phyloP scores from a whole-genome alignment of 2,329 filamentous ascomycete genomes.

The Cytospora piceicola region DNA sequence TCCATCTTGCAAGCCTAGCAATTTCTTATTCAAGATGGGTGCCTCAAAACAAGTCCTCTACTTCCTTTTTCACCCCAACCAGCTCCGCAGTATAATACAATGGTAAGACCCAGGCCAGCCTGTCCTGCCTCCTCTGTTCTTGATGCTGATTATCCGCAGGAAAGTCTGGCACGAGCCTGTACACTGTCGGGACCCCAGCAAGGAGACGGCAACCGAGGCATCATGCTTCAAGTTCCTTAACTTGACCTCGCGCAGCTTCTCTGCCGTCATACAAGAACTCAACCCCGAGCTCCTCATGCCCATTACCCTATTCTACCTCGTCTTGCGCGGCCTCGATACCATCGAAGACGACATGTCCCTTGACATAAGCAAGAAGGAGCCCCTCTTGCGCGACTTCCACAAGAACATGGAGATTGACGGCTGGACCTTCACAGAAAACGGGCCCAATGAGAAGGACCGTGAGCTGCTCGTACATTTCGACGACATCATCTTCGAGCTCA shows the following conservation, averaged over 20 bases:
- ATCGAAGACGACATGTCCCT: conserved; percentile 99
- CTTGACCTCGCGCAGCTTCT: conserved; percentile 89
- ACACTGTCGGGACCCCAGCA: conserved; percentile 76
- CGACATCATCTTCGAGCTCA: conserved; percentile 82
- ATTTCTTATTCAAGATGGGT: conserved; percentile 54
- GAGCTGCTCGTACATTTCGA: conserved; percentile 93
- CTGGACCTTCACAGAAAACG: conserved; percentile 87
- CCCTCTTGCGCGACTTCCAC: conserved; percentile 81
- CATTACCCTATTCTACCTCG: conserved; percentile 86
- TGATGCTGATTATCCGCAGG: conserved; percentile 54
- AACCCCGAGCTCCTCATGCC: conserved; percentile 92
- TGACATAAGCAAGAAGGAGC: conserved; percentile 78
- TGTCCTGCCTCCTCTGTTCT: conserved; percentile 24
- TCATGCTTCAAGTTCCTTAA: conserved; percentile 87
- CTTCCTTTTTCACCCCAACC: conserved; percentile 72
- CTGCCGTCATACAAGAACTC: conserved; percentile 91
- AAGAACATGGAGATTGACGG: conserved; percentile 78
- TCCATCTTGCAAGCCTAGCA: conserved; percentile 1
- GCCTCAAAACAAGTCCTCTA: conserved; percentile 62
- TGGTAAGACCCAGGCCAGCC: conserved; percentile 61
- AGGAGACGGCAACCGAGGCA: conserved; percentile 74
- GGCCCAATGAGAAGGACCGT: conserved; percentile 90
- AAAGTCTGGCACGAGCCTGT: conserved; percentile 97
- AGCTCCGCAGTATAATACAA: conserved; percentile 85
- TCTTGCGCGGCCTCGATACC: conserved; percentile 92